phyloP scores from a whole-genome alignment of 805 yeast genomes.

The Metschnikowia similis region DNA sequence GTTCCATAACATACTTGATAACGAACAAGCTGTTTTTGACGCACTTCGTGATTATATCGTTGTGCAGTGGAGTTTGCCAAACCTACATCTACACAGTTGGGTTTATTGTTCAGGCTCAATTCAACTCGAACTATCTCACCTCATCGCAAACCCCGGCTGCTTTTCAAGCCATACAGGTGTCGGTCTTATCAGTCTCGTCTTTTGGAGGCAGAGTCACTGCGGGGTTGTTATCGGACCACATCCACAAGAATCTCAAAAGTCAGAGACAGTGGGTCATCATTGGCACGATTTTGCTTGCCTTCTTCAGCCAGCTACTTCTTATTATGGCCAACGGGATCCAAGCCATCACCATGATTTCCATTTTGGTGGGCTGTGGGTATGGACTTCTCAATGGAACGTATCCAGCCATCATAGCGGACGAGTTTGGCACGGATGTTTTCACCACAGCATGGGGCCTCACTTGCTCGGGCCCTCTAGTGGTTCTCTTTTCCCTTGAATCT shows the following conservation, averaged over 20 bases:
- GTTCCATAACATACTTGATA: slow-evolving; percentile 12
- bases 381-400: slow-evolving; percentile 70
- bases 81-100: slow-evolving; percentile 73
- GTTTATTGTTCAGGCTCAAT: slow-evolving; percentile 53
- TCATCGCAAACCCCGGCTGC: slow-evolving; percentile 29
- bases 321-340: slow-evolving; percentile 21
- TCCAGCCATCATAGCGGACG: slow-evolving; percentile 73
- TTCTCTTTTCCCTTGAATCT: slow-evolving; percentile 51
- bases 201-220: slow-evolving; percentile 61
- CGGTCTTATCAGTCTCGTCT: slow-evolving; percentile 59
- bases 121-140: slow-evolving; percentile 14
- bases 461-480: slow-evolving; percentile 64
- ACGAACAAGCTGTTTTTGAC: slow-evolving; percentile 37
- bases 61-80: slow-evolving; percentile 63
- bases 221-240: slow-evolving; percentile 62
- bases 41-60: slow-evolving; percentile 53
- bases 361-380: slow-evolving; percentile 58
- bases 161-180: slow-evolving; percentile 68
- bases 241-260: slow-evolving; percentile 46
- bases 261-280: slow-evolving; percentile 67
- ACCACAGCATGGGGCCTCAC: slow-evolving; percentile 74
- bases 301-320: slow-evolving; percentile 36
- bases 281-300: slow-evolving; percentile 34
- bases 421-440: slow-evolving; percentile 62
- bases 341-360: slow-evolving; percentile 39